Evolutionary conservation across 2,329 filamentous ascomycete genomes (phyloP), one percentile per base, ranked within the genome.

Genomic region (Beauveria sp.): DNA sequence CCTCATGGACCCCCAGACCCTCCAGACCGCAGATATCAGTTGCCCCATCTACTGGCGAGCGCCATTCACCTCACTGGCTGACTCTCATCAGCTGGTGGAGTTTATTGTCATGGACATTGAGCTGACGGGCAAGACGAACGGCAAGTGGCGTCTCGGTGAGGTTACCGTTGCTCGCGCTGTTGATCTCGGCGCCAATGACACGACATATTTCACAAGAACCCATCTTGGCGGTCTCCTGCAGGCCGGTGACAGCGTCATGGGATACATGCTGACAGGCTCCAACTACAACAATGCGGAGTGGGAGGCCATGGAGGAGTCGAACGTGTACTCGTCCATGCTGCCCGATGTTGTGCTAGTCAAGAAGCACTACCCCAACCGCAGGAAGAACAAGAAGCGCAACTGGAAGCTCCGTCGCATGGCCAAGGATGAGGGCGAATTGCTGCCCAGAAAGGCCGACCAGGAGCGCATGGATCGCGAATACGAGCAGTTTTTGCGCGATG

Each of bases 91-190:
- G 59, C 81, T 99, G 16, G 87, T 90, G 24, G 94, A 99, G 73
- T 99, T 97, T 70, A 86, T 97, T 62, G 82, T 99, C 44, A 90
- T 99, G 79, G 94, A 99, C 70, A 93, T 97, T 63, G 94, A 99
- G 72, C 86, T 87, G 1, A 80, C 88, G 0, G 89, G 88, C 34
- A 80, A 81, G 24, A 83, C 84, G 62, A 91, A 89, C 68, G 94
- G 94, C 59, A 90, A 90, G 67, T 96, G 88, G 81, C 80, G 88
- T 59, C 84, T 96, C 3, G 89, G 91, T 9, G 94, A 99, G 76
- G 91, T 87, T 7, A 96, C 92, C 1, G 87, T 99, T 9, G 91
- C 91, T 18, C 87, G 90, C 28, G 90, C 93, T 7, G 87, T 90
- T 0, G 94, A 99, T 71, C 83, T 97, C 56, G 92, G 92, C 61